Evolutionary conservation across 2,329 filamentous ascomycete genomes (phyloP), one percentile per base, ranked within the genome.

Genomic region (Exophiala bonariae): DNA sequence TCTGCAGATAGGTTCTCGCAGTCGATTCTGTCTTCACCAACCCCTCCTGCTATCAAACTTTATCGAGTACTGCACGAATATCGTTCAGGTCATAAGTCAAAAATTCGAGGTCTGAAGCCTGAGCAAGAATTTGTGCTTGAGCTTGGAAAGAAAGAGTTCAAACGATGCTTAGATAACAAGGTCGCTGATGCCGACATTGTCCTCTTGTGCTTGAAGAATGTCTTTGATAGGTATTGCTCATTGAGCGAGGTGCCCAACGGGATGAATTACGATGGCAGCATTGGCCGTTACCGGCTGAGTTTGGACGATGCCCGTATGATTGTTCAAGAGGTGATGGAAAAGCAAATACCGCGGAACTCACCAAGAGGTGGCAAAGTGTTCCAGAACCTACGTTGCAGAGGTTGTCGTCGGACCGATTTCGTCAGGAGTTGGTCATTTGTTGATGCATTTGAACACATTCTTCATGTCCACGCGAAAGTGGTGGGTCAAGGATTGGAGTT

Each of bases 221-320:
- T 66, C 8, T 58, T 58, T 22, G 46, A 52, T 22, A 33, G 36
- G 9, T 64, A 62, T 40, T 44, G 51, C 10, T 34, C 35, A 11
- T 18, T 52, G 13, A 31, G 40, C 3, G 19, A 36, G 4, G 45
- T 31, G 17, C 53, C 55, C n/a, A 20, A 9, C 1, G 55, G 55
- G 7, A 41, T 56, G 23, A 58, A 58, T 34, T 51, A 42, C 40
- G 46, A 58, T 31, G 48, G 54, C 13, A 41, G 45, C 30, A 39
- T 44, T 31, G 55, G 57, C 10, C 44, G 47, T 19, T 64, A 66
- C 42, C 38, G 52, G n/a, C 58, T 66, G 7, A 56, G 58, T 14
- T 53, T 67, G 20, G 61, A 63, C 32, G 63, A 66, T 43, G 65
- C 63, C 8, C 56, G 57, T 22, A 58, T 59, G 58, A 55, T 65